Percentiles rank a stretch among this genome's conserved stretches.
Evolutionary conservation across 306 rosid species (phyloP).

Genomic region (Sicyos baderoa): DNA sequence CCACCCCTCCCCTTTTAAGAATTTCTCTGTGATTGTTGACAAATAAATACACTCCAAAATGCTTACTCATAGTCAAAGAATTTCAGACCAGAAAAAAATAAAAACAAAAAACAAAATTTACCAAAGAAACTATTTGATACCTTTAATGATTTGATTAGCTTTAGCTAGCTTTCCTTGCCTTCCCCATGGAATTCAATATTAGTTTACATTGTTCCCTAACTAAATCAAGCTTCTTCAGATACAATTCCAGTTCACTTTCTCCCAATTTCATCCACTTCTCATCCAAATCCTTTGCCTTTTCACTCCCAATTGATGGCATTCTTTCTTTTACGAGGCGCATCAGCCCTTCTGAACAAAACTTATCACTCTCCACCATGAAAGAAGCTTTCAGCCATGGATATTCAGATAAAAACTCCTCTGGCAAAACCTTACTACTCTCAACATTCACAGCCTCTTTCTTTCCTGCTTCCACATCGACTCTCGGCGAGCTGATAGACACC

Average conservation of each 20-base stretch:
- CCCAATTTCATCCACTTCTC: constrained; percentile 33
- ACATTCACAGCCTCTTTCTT: constrained; percentile 16
- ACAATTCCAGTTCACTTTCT: constrained; percentile 26
- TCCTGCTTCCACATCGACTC: not conserved
- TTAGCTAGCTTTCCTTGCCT: constrained; percentile 8
- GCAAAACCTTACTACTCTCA: constrained; percentile 19
- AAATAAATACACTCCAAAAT: constrained; percentile 9
- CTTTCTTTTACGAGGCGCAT: constrained; percentile 12
- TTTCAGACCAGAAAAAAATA: not conserved
- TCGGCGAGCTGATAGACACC: constrained; percentile 20
- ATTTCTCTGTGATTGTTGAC: constrained; percentile 11
- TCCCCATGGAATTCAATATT: constrained; percentile 26
- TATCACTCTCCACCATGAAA: constrained; percentile 11
- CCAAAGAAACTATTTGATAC: not conserved
- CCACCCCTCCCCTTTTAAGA: not conserved
- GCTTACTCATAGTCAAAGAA: not conserved
- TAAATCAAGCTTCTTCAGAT: constrained; percentile 27
- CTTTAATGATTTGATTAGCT: not conserved
- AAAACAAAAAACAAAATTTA: not conserved
- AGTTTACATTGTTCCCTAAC: constrained; percentile 27
- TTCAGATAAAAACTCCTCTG: constrained; percentile 17
- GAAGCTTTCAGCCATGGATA: constrained; percentile 26
- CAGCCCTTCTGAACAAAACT: constrained; percentile 8
- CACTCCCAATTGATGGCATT: constrained; percentile 28
- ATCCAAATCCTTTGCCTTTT: constrained; percentile 30